phyloP scores from a whole-genome alignment of 371 early-diverging fungal species.

The Globomyces sp. region DNA sequence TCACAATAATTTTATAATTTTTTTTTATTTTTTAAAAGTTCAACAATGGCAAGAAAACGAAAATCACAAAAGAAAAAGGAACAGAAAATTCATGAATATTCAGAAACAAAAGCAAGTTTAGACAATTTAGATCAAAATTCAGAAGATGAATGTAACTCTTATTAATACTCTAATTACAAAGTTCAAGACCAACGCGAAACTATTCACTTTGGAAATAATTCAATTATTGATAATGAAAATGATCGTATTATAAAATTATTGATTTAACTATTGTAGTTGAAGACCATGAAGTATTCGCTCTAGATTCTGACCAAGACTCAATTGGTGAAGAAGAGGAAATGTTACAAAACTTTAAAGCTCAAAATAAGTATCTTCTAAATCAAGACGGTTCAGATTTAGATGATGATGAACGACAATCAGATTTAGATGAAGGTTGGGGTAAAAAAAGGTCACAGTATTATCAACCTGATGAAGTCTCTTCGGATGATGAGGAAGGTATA shows the following conservation, averaged over 20 bases:
- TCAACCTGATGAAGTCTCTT: slow-evolving; percentile 37
- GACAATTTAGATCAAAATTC: slow-evolving; percentile 40
- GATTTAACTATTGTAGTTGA: too few species aligned
- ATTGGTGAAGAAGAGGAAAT: slow-evolving; percentile 36
- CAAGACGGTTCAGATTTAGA: slow-evolving; percentile 22
- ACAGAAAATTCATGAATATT: background rate
- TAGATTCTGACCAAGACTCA: slow-evolving; percentile 17
- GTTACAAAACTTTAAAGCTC: slow-evolving; percentile 17
- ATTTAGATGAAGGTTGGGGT: slow-evolving; percentile 37
- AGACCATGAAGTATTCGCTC: slow-evolving; percentile 29
- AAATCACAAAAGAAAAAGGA: background rate
- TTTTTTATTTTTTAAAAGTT: background rate
- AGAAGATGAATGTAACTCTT: slow-evolving; percentile 34
- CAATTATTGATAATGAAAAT: slow-evolving; percentile 28
- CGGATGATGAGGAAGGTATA: slow-evolving; percentile 42
- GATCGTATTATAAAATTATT: slow-evolving; percentile 24
- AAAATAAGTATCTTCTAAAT: slow-evolving; percentile 12
- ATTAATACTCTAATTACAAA: too few species aligned
- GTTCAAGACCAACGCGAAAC: slow-evolving; percentile 40
- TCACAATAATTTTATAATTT: background rate
- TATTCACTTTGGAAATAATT: slow-evolving; percentile 21
- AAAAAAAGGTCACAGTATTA: slow-evolving; percentile 34
- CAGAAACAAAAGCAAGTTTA: slow-evolving; percentile 4
- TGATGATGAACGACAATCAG: slow-evolving; percentile 26
- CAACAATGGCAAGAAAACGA: slow-evolving; percentile 9